Evolutionary conservation across 2,329 filamentous ascomycete species (phyloP), one percentile per base, ranked within the genome.

Genomic region (Pyrenophora teres): DNA sequence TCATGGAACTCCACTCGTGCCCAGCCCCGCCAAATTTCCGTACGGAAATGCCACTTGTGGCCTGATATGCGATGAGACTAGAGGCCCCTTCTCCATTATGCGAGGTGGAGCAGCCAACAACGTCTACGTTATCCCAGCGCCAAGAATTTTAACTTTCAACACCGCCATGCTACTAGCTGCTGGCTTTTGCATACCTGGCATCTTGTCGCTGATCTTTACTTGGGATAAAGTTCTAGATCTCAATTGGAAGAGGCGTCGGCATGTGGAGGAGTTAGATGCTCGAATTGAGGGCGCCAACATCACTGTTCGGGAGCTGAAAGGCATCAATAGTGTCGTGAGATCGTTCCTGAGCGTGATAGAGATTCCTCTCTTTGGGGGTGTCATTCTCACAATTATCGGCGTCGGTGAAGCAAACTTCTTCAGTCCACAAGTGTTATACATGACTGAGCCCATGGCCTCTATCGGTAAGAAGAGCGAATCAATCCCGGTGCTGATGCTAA

Each of bases 361-460:
- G 48, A 75, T 86, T 3, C 83, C 83, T 0, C 59, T 88, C 0
- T 87, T 87, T 48, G 79, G 77, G 1, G 81, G 77, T 5, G 83
- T 82, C 1, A 81, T 87, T 0, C 50, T 87, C 1, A 79, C 82
- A 1, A 82, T 88, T 4, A 72, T 88, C 3, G 74, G 85, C 3
- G 69, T 85, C 0, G 86, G 86, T 0, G 86, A 88, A 68, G 76
- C 77, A 27, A 88, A 89, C 58, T 84, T 88, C 57, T 87, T 79
- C 59, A 87, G 82, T 40, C 16, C 47, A 0, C 82, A 81, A 48
- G 75, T 88, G 3, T 60, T 56, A 0, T 86, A 82, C 52, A 78
- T 86, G 54, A 87, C 83, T 0, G 86, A 89, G 54, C 83, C 84
- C 0, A 82, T 88, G 45, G 75, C 76, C 4, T 85, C 81, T 54